phyloP scores from a whole-genome alignment of 2,329 filamentous ascomycete species.

The Thyridium curvatum region DNA sequence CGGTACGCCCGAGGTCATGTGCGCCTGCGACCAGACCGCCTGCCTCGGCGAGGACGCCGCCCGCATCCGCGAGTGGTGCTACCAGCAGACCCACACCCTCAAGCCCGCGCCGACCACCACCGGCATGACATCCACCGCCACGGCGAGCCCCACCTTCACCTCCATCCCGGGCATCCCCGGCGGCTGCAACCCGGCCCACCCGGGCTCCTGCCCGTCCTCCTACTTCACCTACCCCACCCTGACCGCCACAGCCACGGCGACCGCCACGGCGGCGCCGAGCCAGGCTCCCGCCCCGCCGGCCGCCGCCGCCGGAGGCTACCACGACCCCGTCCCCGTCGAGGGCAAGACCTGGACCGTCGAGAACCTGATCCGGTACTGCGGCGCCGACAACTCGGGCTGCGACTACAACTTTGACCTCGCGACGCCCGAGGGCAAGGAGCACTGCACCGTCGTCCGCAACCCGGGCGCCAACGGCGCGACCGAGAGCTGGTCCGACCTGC shows the following conservation, averaged over 20 bases:
- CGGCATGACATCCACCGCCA: not conserved
- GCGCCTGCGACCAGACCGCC: slow-evolving; percentile 5
- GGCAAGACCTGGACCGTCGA: no score
- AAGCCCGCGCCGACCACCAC: slow-evolving; percentile 5
- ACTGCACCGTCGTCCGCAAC: no score
- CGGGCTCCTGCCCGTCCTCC: slow-evolving; percentile 1
- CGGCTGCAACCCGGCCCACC: slow-evolving; percentile 8
- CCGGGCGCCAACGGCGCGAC: no score
- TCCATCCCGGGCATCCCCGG: slow-evolving; percentile 6
- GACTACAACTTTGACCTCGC: no score
- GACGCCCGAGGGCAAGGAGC: no score
- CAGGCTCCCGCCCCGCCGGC: no score
- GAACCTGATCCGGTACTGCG: no score
- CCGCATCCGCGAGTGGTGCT: slow-evolving; percentile 7
- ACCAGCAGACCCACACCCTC: slow-evolving; percentile 5
- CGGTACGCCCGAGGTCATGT: slow-evolving; percentile 4
- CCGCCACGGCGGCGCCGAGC: not conserved
- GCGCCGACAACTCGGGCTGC: no score
- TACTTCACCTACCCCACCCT: slow-evolving; percentile 7
- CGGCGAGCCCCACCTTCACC: not conserved
- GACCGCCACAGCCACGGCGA: not conserved
- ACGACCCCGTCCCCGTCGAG: no score
- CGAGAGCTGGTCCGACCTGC: no score
- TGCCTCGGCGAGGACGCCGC: slow-evolving; percentile 8
- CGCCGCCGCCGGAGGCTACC: no score